Conservation (phyloP, 2,329 filamentous ascomycete genomes). For the Trichoderma cornu-damae region DNA sequence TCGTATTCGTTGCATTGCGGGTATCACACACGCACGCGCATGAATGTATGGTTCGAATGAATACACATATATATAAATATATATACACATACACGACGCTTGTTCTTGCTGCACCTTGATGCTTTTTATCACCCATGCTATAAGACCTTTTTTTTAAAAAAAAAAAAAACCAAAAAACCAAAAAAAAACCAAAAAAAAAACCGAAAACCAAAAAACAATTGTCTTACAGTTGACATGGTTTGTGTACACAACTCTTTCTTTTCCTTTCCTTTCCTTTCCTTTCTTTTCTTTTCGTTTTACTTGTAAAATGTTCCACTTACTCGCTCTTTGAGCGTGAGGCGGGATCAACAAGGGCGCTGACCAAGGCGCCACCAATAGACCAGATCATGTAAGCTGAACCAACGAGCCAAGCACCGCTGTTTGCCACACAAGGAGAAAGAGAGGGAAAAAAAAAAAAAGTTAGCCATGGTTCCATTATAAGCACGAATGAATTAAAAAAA, state of each 20-base stretch:
- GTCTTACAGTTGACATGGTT: neutral
- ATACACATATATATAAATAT: neutral
- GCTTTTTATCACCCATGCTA: neutral
- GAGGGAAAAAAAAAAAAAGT: too few species aligned
- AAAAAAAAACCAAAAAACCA: too few species aligned
- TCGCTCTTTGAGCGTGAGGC: constrained; percentile 38
- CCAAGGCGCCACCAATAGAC: constrained; percentile 44
- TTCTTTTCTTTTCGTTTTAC: too few species aligned
- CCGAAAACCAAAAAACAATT: too few species aligned
- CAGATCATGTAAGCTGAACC: constrained; percentile 49
- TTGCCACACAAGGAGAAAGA: too few species aligned
- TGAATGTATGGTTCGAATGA: too few species aligned
- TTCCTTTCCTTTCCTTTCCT: too few species aligned
- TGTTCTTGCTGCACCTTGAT: neutral
- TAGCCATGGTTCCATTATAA: neutral
- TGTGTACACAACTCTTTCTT: too few species aligned
- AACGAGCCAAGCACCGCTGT: constrained; percentile 52
- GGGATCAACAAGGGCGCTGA: constrained; percentile 44
- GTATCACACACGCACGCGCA: constrained; percentile 11
- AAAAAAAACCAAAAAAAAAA: too few species aligned
- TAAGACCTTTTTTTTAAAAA: too few species aligned
- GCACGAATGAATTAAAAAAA: neutral
- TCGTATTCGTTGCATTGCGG: constrained; percentile 11
- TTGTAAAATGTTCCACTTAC: constrained; percentile 28
- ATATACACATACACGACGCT: constrained; percentile 7